Percentiles rank a stretch among this genome's conserved stretches.
phyloP scores from a whole-genome alignment of 2,329 filamentous ascomycete genomes.

The Trichoderma gracile region DNA sequence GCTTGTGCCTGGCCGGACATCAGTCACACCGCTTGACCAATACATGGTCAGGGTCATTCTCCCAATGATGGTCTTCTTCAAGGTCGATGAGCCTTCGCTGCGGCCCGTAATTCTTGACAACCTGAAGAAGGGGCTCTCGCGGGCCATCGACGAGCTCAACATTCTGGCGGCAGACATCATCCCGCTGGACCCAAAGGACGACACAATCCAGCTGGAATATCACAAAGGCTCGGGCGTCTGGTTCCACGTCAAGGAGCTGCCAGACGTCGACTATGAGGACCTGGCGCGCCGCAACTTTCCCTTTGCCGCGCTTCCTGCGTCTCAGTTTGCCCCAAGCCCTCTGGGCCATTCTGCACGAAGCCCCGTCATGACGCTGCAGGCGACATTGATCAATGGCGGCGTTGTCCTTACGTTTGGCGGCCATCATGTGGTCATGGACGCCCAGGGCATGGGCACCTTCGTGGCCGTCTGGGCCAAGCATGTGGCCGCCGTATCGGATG shows the following conservation, averaged over 20 bases:
- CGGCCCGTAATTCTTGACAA: constrained; percentile 22
- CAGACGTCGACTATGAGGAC: constrained; percentile 20
- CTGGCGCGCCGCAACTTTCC: constrained; percentile 19
- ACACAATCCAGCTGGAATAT: constrained; percentile 24
- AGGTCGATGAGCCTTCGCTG: constrained; percentile 24
- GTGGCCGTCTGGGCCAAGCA: constrained; percentile 25
- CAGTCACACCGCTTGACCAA: constrained; percentile 26
- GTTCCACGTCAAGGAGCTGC: constrained; percentile 25
- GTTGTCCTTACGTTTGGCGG: constrained; percentile 25
- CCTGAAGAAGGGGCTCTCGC: constrained; percentile 19
- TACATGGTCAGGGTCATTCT: constrained; percentile 27
- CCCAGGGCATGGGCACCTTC: constrained; percentile 26
- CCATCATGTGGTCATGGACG: constrained; percentile 26
- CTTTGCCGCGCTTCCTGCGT: constrained; percentile 20
- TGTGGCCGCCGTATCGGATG: constrained; percentile 20
- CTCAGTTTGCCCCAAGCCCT: constrained; percentile 20
- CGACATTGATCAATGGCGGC: constrained; percentile 24
- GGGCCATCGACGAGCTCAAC: constrained; percentile 21
- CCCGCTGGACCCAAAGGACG: neutral
- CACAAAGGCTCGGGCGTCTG: constrained; percentile 24
- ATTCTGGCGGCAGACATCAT: constrained; percentile 24
- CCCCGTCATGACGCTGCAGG: constrained; percentile 26
- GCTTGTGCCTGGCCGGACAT: constrained; percentile 17
- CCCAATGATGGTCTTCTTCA: constrained; percentile 25
- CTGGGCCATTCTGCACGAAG: constrained; percentile 19